Evolutionary conservation across 768 basidiomycete species (phyloP).

Genomic region (Nidularia sp.): DNA sequence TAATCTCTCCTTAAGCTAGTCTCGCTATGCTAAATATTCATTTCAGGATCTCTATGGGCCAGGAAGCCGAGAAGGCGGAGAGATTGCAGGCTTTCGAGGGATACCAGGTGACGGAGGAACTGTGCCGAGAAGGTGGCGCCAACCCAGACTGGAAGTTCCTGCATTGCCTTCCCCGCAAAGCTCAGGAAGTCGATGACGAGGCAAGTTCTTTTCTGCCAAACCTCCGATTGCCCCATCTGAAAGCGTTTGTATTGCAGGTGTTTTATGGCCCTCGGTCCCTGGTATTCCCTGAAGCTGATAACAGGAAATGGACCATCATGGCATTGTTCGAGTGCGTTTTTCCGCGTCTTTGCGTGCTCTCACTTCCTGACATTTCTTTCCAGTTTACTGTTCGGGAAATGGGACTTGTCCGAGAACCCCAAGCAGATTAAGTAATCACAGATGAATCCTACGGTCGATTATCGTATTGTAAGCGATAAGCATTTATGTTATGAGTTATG

Average conservation of each 20-base stretch:
- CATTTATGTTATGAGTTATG: background rate
- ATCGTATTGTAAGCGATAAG: background rate
- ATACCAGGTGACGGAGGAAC: slow-evolving; percentile 89
- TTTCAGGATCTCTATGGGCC: slow-evolving; percentile 96
- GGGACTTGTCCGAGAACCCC: slow-evolving; percentile 23
- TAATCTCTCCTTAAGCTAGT: background rate
- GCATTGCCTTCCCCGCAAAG: slow-evolving; percentile 93
- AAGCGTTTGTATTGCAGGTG: slow-evolving; percentile 41
- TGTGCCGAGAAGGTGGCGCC: slow-evolving; percentile 79
- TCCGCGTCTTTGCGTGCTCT: slow-evolving; percentile 13
- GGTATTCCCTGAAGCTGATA: slow-evolving; percentile 93
- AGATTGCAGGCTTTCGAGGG: slow-evolving; percentile 84
- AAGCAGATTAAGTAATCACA: background rate
- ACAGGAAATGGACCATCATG: slow-evolving; percentile 97
- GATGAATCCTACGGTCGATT: background rate
- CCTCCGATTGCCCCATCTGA: background rate
- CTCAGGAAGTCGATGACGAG: slow-evolving; percentile 93
- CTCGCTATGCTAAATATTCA: background rate
- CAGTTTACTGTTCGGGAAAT: slow-evolving; percentile 45
- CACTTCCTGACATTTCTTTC: slow-evolving; percentile 7
- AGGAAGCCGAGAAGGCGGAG: slow-evolving; percentile 89
- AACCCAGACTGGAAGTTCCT: slow-evolving; percentile 90
- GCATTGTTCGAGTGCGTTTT: slow-evolving; percentile 76
- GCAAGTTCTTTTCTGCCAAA: slow-evolving; percentile 25
- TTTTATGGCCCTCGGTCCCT: slow-evolving; percentile 92